These are phyloP conservation scores for Prunus dulcis DNA, from an alignment of 306 rosid genomes.

Conservation along the genomic window DNA sequence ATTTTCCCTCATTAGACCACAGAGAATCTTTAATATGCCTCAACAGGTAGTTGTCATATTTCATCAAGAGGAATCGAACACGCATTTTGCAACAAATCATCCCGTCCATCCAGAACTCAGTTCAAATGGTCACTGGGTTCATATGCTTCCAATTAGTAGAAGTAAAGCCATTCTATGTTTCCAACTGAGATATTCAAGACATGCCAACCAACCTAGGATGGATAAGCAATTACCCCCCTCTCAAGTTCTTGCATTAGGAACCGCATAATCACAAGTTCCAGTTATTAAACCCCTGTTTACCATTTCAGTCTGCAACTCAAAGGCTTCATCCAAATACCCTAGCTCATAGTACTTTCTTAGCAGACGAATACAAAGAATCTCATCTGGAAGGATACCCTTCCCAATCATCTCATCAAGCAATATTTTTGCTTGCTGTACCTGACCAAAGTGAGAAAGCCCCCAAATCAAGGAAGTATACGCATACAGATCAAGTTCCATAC, in stretches of 20 bases:
- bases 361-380: constrained; percentile 60
- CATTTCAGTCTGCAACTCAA: constrained; percentile 61
- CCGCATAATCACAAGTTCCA: constrained; percentile 18
- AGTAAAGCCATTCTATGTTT: not conserved
- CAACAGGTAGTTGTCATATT: constrained; percentile 16
- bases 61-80: constrained; percentile 22
- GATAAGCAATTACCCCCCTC: constrained; percentile 16
- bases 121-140: constrained; percentile 7
- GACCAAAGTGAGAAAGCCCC: constrained; percentile 66
- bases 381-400: constrained; percentile 72
- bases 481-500: constrained; percentile 67
- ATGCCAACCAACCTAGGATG: constrained; percentile 12
- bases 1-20: constrained; percentile 25
- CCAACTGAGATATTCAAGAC: not conserved
- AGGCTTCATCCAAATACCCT: constrained; percentile 67
- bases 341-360: constrained; percentile 59
- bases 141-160: constrained; percentile 11
- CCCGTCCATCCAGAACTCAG: constrained; percentile 20
- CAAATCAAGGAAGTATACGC: constrained; percentile 82
- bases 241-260: constrained; percentile 46
- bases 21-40: constrained; percentile 24
- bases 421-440: constrained; percentile 60
- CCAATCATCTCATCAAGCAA: constrained; percentile 74
- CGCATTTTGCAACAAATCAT: constrained; percentile 15
- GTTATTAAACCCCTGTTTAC: constrained; percentile 52